Evolutionary conservation across 2,329 filamentous ascomycete genomes (phyloP).

Genomic region (Talaromyces sp.): DNA sequence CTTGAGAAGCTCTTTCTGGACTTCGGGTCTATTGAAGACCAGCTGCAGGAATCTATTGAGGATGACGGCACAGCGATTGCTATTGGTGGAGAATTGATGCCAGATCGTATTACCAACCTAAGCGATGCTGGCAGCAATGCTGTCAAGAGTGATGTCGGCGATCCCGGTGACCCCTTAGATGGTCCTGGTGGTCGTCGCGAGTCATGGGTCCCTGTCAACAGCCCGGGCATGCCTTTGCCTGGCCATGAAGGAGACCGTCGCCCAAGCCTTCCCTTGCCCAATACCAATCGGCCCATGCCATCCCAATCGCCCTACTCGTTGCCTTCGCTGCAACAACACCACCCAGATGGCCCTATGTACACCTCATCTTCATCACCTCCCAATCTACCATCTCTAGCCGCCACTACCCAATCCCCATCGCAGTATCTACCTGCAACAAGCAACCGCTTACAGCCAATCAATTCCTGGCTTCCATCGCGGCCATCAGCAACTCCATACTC

Average conservation of each 20-base stretch:
- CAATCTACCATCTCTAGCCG: slow-evolving; percentile 34
- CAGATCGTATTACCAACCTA: slow-evolving; percentile 36
- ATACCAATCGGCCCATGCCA: slow-evolving; percentile 33
- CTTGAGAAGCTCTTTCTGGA: slow-evolving; percentile 46
- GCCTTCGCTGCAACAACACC: slow-evolving; percentile 39
- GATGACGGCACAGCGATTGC: slow-evolving; percentile 34
- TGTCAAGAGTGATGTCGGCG: slow-evolving; percentile 44
- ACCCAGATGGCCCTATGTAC: slow-evolving; percentile 34
- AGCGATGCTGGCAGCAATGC: slow-evolving; percentile 46
- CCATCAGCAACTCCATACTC: slow-evolving; percentile 39
- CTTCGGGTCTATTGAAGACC: slow-evolving; percentile 44
- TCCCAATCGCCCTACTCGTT: slow-evolving; percentile 39
- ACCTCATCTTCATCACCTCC: slow-evolving; percentile 34
- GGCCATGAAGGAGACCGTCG: slow-evolving; percentile 39
- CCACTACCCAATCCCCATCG: slow-evolving; percentile 31
- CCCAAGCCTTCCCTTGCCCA: slow-evolving; percentile 42
- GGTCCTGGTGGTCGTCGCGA: slow-evolving; percentile 41
- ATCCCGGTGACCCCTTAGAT: slow-evolving; percentile 34
- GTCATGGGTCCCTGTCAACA: slow-evolving; percentile 47
- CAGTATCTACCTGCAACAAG: slow-evolving; percentile 30
- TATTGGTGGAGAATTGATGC: slow-evolving; percentile 21
- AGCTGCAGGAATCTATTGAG: slow-evolving; percentile 36
- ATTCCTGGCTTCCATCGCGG: slow-evolving; percentile 40
- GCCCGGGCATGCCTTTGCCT: slow-evolving; percentile 35
- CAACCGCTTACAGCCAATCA: slow-evolving; percentile 44